phyloP scores from a whole-genome alignment of 495 filamentous ascomycete species.

The Penicillium coffeae region DNA sequence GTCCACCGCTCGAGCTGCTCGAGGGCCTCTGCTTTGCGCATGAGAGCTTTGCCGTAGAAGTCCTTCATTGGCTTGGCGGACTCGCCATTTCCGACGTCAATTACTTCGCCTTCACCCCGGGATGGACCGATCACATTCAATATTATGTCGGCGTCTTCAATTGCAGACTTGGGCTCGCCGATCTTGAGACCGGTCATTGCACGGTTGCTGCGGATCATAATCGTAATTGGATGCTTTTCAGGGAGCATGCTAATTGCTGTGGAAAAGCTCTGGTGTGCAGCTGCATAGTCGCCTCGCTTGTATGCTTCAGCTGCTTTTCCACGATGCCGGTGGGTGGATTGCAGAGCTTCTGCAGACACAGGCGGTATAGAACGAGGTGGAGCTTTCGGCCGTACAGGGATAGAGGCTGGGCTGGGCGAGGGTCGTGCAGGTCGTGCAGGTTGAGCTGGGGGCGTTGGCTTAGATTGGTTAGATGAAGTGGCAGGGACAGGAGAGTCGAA shows the following conservation, averaged over 20 bases:
- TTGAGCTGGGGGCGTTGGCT: slow-evolving; percentile 28
- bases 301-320: slow-evolving; percentile 79
- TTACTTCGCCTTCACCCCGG: slow-evolving; percentile 72
- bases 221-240: slow-evolving; percentile 74
- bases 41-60: slow-evolving; percentile 87
- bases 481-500: slow-evolving; percentile 48
- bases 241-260: slow-evolving; percentile 72
- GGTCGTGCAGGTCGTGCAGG: slow-evolving; percentile 24
- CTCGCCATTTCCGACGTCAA: slow-evolving; percentile 61
- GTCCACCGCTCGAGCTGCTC: slow-evolving; percentile 94
- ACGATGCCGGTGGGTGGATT: slow-evolving; percentile 70
- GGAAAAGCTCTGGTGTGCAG: slow-evolving; percentile 78
- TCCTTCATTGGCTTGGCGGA: slow-evolving; percentile 83
- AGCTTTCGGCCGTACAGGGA: slow-evolving; percentile 47
- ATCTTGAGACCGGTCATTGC: slow-evolving; percentile 84
- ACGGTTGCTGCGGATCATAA: slow-evolving; percentile 86
- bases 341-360: slow-evolving; percentile 62
- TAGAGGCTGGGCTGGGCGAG: slow-evolving; percentile 22
- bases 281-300: slow-evolving; percentile 88
- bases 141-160: slow-evolving; percentile 76
- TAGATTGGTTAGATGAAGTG: slow-evolving; percentile 26
- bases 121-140: slow-evolving; percentile 75
- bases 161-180: slow-evolving; percentile 79
- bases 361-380: slow-evolving; percentile 63
- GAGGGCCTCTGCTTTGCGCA: slow-evolving; percentile 89